Evolutionary conservation across 139 green algal species (phyloP), one percentile per base, ranked within the genome.

Genomic region (Astrephomene gubernaculifera): DNA sequence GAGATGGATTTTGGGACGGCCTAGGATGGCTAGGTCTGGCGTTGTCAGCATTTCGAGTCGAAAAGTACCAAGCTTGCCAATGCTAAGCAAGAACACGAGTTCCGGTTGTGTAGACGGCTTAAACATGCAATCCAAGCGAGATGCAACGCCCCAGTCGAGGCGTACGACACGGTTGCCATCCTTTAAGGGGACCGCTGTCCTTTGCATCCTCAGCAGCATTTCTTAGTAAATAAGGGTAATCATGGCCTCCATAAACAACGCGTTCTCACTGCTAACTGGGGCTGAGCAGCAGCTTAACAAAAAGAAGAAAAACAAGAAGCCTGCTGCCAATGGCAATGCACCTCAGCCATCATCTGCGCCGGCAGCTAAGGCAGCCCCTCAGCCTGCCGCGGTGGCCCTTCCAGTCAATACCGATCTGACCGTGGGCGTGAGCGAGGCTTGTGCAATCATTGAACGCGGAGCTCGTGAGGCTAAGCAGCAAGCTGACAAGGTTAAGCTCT

Each of bases 401-500:
- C 61, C 39, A 27, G 76, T 57, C 54, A 60, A 27, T 38, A 84
- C 1, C 44, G 76, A 83, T 72, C 76, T 85, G 41, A 45, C 78
- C 7, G 49, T 86, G 17, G 65, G 43, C 12, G 79, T 86, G 27
- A 69, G 41, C 49, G 79, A 86, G 31, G 79, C 79, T 2, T 70
- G 49, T 27, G 79, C 79, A n/a, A 79, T 86, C 44, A 79, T 78
- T 25, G 79, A 86, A 65, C 79, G 79, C 3, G 65, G 35, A 33
- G 79, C 79, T 2, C 79, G 79, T 9, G 79, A 86, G 64, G 79
- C 79, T 10, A 86, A 86, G 65, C 31, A 33, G 1, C 17, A 41
- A 12, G 1, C 17, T 0, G 83, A 89, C 60, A 81, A 86, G 33
- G 57, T 88, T 2, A 91, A 91, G 79, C 83, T 91, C 8, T 91